Evolutionary conservation across 192 early-diverging fungal species (phyloP).

Genomic region (Anaeromyces robustus): DNA sequence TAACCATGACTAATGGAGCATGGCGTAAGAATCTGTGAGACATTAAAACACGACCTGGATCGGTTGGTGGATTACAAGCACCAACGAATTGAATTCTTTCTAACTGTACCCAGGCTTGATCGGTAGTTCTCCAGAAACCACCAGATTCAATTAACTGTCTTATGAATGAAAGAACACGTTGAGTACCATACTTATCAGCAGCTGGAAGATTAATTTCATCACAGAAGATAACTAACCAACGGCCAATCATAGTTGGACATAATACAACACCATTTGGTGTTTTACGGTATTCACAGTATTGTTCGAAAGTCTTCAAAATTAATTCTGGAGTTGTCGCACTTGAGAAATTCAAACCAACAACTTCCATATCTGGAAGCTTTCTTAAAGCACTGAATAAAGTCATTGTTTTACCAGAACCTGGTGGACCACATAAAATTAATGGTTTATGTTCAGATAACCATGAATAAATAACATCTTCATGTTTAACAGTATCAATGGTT

Average conservation of each 20-base stretch:
- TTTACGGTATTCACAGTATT: conserved; percentile 95
- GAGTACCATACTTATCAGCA: conserved; percentile 91
- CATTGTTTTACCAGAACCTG: conserved; percentile 99
- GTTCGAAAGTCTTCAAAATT: conserved; percentile 89
- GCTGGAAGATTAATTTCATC: conserved; percentile 99
- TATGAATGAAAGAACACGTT: conserved; percentile 92
- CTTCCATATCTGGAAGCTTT: conserved; percentile 86
- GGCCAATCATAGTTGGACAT: conserved; percentile 62
- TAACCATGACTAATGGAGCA: conserved; percentile 91
- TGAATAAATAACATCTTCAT: conserved; percentile 88
- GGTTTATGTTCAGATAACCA: conserved; percentile 94
- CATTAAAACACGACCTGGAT: conserved; percentile 92
- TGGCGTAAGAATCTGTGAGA: conserved; percentile 93
- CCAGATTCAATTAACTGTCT: conserved; percentile 86
- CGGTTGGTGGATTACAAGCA: conserved; percentile 99
- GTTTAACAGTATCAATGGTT: conserved; percentile 92
- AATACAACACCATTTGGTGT: conserved; percentile 80
- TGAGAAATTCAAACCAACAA: conserved; percentile 97
- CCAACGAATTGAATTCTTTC: conserved; percentile 99
- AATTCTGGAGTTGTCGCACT: conserved; percentile 92
- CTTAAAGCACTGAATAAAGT: conserved; percentile 91
- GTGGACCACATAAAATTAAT: conserved; percentile 92
- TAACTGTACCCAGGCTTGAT: conserved; percentile 84
- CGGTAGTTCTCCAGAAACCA: conserved; percentile 88
- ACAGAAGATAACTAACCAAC: conserved; percentile 98